Evolutionary conservation across 176 grass and related monocot species (phyloP).

Genomic region (sorghum (Sorghum bicolor)): Sorghum_bicolor_NCBIv3 NC_012871.2:71540001-71540500

Average conservation of each 20-base stretch:
- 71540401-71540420: conserved; percentile 73
- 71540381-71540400: conserved; percentile 77
- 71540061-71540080: conserved; percentile 84
- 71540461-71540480: conserved; percentile 87
- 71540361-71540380: conserved; percentile 93
- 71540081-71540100: conserved; percentile 86
- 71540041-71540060: conserved; percentile 97
- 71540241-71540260: conserved; percentile 39
- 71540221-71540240: conserved; percentile 76
- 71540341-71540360: conserved; percentile 92
- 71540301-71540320: conserved; percentile 54
- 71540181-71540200: conserved; percentile 89
- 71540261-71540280: conserved; percentile 57
- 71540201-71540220: conserved; percentile 59
- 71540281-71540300: conserved; percentile 91
- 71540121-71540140: conserved; percentile 79
- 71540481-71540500: conserved; percentile 87
- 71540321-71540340: conserved; percentile 97
- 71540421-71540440: conserved; percentile 94
- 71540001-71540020: conserved; percentile 73
- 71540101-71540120: conserved; percentile 66
- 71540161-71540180: conserved; percentile 56
- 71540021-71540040: conserved; percentile 82
- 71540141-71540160: conserved; percentile 92
- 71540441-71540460: conserved; percentile 94